A percentile compares a stretch with the other conserved stretches of the same genome.
Evolutionary conservation across 306 rosid genomes (phyloP).

Genomic region (Arachis hypogaea): DNA sequence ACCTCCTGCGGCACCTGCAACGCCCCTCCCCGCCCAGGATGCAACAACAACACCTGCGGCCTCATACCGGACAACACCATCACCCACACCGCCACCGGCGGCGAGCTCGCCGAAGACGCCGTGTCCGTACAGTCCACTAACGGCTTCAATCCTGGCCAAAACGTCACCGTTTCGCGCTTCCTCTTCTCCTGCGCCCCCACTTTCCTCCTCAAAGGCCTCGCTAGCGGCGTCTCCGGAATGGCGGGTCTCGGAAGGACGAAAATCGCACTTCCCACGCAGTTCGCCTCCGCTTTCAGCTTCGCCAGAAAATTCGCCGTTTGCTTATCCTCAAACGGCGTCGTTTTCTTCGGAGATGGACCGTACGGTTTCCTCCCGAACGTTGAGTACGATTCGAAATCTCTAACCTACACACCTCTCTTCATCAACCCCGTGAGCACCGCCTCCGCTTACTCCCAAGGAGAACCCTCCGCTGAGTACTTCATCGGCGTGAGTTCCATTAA

Average conservation of each 20-base stretch:
- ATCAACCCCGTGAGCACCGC: slow-evolving; percentile 37
- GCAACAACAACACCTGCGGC: slow-evolving; percentile 55
- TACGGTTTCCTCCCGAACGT: background rate
- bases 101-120: background rate
- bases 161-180: slow-evolving; percentile 5
- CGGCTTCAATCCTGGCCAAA: background rate
- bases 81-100: background rate
- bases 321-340: background rate
- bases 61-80: background rate
- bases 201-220: background rate
- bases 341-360: background rate
- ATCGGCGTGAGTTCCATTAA: slow-evolving; percentile 40
- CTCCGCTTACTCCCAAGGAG: slow-evolving; percentile 41
- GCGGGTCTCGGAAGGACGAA: background rate
- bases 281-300: background rate
- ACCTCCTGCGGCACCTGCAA: slow-evolving; percentile 45
- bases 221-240: background rate
- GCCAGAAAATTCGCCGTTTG: background rate
- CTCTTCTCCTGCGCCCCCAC: background rate
- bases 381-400: slow-evolving; percentile 27
- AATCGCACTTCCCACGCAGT: background rate
- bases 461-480: slow-evolving; percentile 55
- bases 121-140: background rate
- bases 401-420: slow-evolving; percentile 47
- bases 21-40: slow-evolving; percentile 48